Evolutionary conservation across 306 rosid species (phyloP).

Genomic region (Delonix regia): DNA sequence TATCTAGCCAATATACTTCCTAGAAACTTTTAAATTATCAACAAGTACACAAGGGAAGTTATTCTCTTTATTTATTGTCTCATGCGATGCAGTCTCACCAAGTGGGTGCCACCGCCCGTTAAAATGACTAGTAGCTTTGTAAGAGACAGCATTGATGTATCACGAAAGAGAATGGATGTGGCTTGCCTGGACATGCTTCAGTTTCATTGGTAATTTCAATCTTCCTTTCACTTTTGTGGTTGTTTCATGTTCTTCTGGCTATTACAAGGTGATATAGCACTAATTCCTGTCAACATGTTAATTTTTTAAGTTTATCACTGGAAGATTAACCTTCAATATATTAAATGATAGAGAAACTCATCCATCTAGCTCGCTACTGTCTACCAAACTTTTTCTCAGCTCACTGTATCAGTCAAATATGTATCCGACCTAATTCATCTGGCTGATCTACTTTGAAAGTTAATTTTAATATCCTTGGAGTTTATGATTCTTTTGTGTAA

Average conservation of each 20-base stretch:
- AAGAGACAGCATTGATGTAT: slow-evolving; percentile 78
- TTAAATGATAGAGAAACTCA: slow-evolving; percentile 22
- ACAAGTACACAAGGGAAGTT: background rate
- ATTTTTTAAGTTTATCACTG: slow-evolving; percentile 1
- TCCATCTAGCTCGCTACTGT: slow-evolving; percentile 23
- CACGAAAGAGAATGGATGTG: slow-evolving; percentile 97
- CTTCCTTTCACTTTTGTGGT: slow-evolving; percentile 13
- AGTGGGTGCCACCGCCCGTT: slow-evolving; percentile 98
- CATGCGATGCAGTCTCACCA: slow-evolving; percentile 76
- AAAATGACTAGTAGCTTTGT: slow-evolving; percentile 92
- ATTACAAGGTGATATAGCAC: slow-evolving; percentile 4
- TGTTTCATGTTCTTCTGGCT: slow-evolving; percentile 1
- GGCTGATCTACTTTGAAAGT: slow-evolving; percentile 21
- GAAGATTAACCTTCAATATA: slow-evolving; percentile 12
- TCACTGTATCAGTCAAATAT: slow-evolving; percentile 7
- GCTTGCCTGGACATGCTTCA: slow-evolving; percentile 97
- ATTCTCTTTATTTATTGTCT: slow-evolving; percentile 35
- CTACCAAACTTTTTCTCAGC: background rate
- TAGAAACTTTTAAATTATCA: slow-evolving; percentile 3
- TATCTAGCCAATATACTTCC: slow-evolving; percentile 7
- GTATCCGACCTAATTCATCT: slow-evolving; percentile 13
- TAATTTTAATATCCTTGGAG: background rate
- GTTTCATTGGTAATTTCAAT: slow-evolving; percentile 78
- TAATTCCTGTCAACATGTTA: slow-evolving; percentile 14
- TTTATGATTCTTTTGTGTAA: slow-evolving; percentile 1